phyloP scores from a whole-genome alignment of 805 yeast genomes.

The Cyberlindnera xishuangbannaensis region DNA sequence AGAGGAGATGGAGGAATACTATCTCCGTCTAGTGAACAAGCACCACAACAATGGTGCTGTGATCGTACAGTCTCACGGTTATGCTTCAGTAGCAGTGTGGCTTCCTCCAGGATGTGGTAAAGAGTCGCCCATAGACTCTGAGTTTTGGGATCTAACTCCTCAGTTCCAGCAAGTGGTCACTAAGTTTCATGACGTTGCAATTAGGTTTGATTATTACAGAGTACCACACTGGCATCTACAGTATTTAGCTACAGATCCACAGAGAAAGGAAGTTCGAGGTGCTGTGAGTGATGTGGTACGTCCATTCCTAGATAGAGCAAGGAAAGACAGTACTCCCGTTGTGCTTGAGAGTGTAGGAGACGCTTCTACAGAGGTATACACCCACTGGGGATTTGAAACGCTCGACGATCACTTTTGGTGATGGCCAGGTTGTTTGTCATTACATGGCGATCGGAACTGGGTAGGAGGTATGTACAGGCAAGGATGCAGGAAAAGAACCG shows the following conservation, averaged over 20 bases:
- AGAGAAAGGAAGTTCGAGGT: slow-evolving; percentile 4
- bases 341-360: slow-evolving; percentile 9
- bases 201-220: neutral
- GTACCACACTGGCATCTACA: slow-evolving; percentile 2
- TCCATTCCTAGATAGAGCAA: slow-evolving; percentile 8
- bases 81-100: slow-evolving; percentile 15
- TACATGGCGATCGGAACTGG: no score
- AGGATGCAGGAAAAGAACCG: neutral
- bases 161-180: neutral
- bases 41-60: slow-evolving; percentile 1
- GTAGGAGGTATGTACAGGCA: neutral
- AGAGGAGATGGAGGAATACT: neutral
- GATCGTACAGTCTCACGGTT: slow-evolving; percentile 5
- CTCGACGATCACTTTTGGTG: neutral
- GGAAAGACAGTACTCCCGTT: slow-evolving; percentile 6
- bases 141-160: neutral
- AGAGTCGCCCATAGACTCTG: neutral
- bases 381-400: slow-evolving; percentile 11
- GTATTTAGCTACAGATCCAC: slow-evolving; percentile 1
- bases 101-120: slow-evolving; percentile 9
- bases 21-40: neutral
- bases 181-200: neutral
- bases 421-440: neutral
- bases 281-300: slow-evolving; percentile 8
- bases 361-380: slow-evolving; percentile 6